Evolutionary conservation across 495 filamentous ascomycete genomes (phyloP), one percentile per base, ranked within the genome.

Genomic region (Hyaloscypha variabilis): DNA sequence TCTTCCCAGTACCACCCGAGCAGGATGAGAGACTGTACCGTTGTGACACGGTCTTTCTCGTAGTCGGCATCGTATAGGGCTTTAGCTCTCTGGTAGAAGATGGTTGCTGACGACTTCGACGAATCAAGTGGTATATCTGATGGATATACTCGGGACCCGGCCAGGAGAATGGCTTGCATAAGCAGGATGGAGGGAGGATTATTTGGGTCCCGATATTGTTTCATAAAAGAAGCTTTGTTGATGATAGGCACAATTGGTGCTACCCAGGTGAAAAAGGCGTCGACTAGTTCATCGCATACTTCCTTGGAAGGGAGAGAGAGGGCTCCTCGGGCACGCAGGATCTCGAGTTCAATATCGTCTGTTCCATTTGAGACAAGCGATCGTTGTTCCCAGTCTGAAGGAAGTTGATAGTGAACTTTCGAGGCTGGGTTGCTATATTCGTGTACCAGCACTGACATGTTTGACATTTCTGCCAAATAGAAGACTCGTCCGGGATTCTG

Each of bases 231-330:
- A 10, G 13, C 30, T 19, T 34, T 21, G 42, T 65, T 52, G 6
- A 65, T 65, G 46, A 65, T 59, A 28, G 63, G 63, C 8, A 65
- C 54, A 13, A 65, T 59, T 2, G 63, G 63, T 5, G 54, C 54
- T 51, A 65, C 36, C 63, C 63, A 65, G 26, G 58, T 65, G 63
- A 65, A 65, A 29, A 49, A 65, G 2, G 55, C 54, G 23, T 51
- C 13, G n/a, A 65, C 52, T 23, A 65, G 63, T 19, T 59, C 34
- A 36, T 65, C 63, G 26, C 55, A 59, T 5, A 65, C 3, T 29
- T 59, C 24, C 39, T 26, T 58, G 11, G 63, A 36, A 52, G 63
- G 63, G 3, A 65, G 54, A 30, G 46, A 51, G 17, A 65, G 39
- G 6, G 63, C 63, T 21, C 63, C 63, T 60, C 63, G 54, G 17